Evolutionary conservation across 2,329 filamentous ascomycete genomes (phyloP).

Genomic region (Aspergillus awamori): DNA sequence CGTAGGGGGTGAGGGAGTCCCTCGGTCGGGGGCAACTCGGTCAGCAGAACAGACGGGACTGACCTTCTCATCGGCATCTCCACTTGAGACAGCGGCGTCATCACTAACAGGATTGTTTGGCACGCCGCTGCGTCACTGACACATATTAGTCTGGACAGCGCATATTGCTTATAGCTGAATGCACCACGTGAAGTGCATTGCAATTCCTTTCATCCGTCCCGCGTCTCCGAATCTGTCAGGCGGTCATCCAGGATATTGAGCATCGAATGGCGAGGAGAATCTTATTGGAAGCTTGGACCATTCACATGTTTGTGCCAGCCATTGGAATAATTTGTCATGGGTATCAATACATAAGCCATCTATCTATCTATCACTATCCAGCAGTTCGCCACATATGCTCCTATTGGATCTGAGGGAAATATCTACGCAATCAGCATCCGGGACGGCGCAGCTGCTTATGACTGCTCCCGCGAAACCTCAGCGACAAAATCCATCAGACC

Average conservation of each 20-base stretch:
- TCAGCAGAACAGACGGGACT: neutral
- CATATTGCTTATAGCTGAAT: neutral
- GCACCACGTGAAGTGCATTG: neutral
- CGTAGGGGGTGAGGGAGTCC: neutral
- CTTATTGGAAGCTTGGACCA: neutral
- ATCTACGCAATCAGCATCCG: no score
- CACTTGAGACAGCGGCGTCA: neutral
- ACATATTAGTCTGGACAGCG: neutral
- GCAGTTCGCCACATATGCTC: neutral
- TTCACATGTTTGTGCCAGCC: neutral
- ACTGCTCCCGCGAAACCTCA: slow-evolving; percentile 18
- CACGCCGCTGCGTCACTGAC: neutral
- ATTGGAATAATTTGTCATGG: neutral
- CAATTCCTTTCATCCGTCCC: neutral
- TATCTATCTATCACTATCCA: neutral
- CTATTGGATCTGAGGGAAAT: no score
- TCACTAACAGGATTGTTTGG: neutral
- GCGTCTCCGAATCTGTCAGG: neutral
- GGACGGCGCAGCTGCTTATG: neutral
- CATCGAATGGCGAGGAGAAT: no score
- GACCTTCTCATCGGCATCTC: neutral
- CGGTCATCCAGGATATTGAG: neutral
- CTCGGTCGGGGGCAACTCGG: neutral
- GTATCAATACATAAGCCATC: neutral
- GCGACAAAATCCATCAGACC: slow-evolving; percentile 34